These are phyloP conservation scores for Cryptococcus sp. DNA, from an alignment of 1,284 basidiomycete genomes.

Conservation along the genomic window DNA sequence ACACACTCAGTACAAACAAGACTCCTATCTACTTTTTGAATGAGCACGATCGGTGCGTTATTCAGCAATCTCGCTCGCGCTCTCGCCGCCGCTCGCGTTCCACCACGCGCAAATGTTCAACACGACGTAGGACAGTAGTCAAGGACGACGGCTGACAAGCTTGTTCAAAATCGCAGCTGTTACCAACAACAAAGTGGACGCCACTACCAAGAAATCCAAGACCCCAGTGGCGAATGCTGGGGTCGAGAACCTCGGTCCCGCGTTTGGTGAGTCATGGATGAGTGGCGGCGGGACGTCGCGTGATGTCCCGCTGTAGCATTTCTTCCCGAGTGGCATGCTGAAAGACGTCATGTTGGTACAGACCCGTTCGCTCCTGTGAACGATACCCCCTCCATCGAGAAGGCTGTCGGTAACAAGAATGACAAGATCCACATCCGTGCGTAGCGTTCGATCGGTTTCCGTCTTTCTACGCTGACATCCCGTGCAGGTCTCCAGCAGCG, in stretches of 20 bases:
- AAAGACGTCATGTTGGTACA: slow-evolving; percentile 39
- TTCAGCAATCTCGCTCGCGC: background rate
- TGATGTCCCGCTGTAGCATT: slow-evolving; percentile 1
- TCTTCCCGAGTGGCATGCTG: background rate
- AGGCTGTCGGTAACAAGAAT: slow-evolving; percentile 70
- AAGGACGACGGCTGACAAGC: background rate
- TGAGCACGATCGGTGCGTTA: slow-evolving; percentile 40
- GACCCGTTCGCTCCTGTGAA: slow-evolving; percentile 81
- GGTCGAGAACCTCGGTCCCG: slow-evolving; percentile 41
- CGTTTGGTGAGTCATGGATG: slow-evolving; percentile 31
- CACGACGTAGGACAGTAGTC: background rate
- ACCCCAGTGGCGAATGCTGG: slow-evolving; percentile 42
- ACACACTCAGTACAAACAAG: slow-evolving; percentile 4
- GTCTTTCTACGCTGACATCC: background rate
- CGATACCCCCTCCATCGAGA: slow-evolving; percentile 54
- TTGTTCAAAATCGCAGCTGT: slow-evolving; percentile 1
- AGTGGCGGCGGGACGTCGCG: background rate
- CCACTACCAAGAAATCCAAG: slow-evolving; percentile 44
- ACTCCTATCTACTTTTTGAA: slow-evolving; percentile 25
- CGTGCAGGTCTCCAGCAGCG: slow-evolving; percentile 80
- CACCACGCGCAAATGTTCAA: background rate
- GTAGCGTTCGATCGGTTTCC: slow-evolving; percentile 15
- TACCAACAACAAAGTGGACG: slow-evolving; percentile 48
- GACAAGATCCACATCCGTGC: slow-evolving; percentile 87
- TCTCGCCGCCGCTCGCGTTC: background rate